Conservation (phyloP, 2,329 filamentous ascomycete genomes). For the Chrysoporthe cubensis region DNA sequence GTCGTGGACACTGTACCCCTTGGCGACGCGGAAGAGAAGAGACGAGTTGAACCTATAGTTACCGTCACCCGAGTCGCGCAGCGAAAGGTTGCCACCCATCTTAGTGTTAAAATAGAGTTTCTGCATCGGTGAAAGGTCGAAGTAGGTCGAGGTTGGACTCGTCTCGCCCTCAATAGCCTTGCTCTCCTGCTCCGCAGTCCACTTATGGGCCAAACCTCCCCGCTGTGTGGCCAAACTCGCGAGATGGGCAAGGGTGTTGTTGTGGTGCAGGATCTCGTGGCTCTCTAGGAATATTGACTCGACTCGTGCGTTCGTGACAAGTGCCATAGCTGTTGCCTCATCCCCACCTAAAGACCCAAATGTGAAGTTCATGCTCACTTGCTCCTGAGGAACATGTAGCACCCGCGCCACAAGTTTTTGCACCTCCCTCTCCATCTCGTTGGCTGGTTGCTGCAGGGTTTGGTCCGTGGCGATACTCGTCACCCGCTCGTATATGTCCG, state of each 20-base stretch:
- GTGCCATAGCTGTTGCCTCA: constrained; percentile 43
- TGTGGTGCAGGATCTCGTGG: constrained; percentile 43
- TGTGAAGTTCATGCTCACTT: constrained; percentile 49
- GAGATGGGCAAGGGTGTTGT: constrained; percentile 44
- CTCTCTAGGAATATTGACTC: constrained; percentile 43
- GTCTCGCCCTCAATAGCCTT: constrained; percentile 24
- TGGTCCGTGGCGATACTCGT: constrained; percentile 47
- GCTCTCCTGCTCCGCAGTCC: constrained; percentile 40
- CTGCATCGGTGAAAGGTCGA: constrained; percentile 58
- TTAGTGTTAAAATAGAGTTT: constrained; percentile 55
- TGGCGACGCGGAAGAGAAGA: constrained; percentile 50
- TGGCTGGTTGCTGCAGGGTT: constrained; percentile 40
- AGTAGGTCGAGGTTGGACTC: constrained; percentile 33
- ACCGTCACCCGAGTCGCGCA: constrained; percentile 38
- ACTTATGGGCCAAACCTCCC: constrained; percentile 36
- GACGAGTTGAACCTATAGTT: constrained; percentile 56
- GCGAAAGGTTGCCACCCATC: constrained; percentile 43
- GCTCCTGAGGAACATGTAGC: constrained; percentile 42
- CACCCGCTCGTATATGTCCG: constrained; percentile 50
- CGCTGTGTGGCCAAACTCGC: constrained; percentile 42
- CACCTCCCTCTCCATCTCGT: constrained; percentile 44
- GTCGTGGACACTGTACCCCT: constrained; percentile 45
- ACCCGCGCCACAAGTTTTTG: constrained; percentile 45
- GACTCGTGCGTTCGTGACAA: constrained; percentile 44
- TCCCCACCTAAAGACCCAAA: constrained; percentile 47